Conservation (phyloP, 257 asterid species). For the Solanum chaucha region DNA sequence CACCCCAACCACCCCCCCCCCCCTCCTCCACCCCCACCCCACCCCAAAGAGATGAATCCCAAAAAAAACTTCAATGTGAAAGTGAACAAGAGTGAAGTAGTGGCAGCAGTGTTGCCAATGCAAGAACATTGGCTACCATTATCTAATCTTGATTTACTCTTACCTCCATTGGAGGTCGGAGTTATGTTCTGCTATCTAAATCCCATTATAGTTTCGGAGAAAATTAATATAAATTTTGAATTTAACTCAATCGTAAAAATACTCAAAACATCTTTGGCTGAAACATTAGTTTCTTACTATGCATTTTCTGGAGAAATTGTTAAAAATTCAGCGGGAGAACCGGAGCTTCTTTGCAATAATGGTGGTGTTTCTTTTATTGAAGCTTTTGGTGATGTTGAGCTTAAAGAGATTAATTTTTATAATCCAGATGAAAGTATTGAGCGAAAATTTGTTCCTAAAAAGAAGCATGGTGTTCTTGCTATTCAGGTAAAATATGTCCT, state of each 20-base stretch:
- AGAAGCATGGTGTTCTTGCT: background rate
- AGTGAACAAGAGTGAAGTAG: background rate
- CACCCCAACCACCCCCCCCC: too few species aligned
- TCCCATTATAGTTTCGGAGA: background rate
- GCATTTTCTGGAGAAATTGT: constrained; percentile 1
- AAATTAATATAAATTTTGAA: background rate
- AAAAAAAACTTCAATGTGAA: background rate
- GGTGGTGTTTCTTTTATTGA: background rate
- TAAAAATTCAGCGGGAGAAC: background rate
- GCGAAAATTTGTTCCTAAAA: background rate
- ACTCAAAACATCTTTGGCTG: background rate
- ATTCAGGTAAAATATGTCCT: background rate
- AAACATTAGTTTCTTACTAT: constrained; percentile 1
- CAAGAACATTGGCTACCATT: constrained; percentile 7
- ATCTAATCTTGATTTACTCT: constrained; percentile 4
- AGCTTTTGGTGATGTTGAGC: constrained; percentile 1
- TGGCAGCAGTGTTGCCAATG: background rate
- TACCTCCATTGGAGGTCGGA: background rate
- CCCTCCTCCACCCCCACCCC: too few species aligned
- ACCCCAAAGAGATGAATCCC: background rate
- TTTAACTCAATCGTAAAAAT: background rate
- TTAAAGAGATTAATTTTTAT: background rate
- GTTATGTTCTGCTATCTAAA: background rate
- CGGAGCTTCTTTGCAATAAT: constrained; percentile 3
- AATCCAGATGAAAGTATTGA: constrained; percentile 4